A percentile compares a stretch with the other conserved stretches of the same genome.
Conservation (phyloP, 345 rosid genomes). For the Cochlearia excelsa region DNA sequence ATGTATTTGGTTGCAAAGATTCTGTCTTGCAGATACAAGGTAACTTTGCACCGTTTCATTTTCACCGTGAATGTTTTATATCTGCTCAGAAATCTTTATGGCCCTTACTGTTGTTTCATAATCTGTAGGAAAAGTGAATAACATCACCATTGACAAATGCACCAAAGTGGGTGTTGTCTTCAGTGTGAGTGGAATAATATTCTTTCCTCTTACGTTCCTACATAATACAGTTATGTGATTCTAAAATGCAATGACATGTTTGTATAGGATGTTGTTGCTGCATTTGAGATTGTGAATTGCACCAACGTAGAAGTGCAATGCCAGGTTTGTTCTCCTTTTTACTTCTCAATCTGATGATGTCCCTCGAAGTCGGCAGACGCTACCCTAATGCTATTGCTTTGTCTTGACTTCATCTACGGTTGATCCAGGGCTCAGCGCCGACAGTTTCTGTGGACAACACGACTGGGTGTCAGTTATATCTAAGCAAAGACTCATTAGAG, state of each 20-base stretch:
- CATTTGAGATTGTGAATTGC: conserved; percentile 95
- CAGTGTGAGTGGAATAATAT: conserved; percentile 49
- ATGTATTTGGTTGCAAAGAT: conserved; percentile 93
- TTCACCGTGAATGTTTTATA: conserved; percentile 16
- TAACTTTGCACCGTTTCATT: conserved; percentile 22
- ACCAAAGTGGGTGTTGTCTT: conserved; percentile 89
- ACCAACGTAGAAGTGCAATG: conserved; percentile 93
- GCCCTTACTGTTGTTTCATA: conserved; percentile 18
- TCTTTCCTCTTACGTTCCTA: not conserved
- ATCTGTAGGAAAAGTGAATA: conserved; percentile 91
- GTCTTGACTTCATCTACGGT: conserved; percentile 17
- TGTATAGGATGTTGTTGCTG: conserved; percentile 95
- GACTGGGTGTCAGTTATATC: conserved; percentile 76
- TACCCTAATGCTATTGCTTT: conserved; percentile 15
- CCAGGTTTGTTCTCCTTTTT: conserved; percentile 55
- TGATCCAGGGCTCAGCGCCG: conserved; percentile 85
- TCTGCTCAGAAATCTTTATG: conserved; percentile 16
- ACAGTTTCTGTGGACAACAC: conserved; percentile 94
- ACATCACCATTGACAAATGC: conserved; percentile 94
- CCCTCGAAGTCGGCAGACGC: not conserved
- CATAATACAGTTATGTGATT: conserved; percentile 5
- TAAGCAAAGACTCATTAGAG: conserved; percentile 69
- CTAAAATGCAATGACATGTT: conserved; percentile 8
- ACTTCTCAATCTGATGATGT: conserved; percentile 1
- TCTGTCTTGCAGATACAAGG: conserved; percentile 94